Conservation (phyloP, 1,284 basidiomycete genomes). For the Sanguinoderma infundibulare region DNA sequence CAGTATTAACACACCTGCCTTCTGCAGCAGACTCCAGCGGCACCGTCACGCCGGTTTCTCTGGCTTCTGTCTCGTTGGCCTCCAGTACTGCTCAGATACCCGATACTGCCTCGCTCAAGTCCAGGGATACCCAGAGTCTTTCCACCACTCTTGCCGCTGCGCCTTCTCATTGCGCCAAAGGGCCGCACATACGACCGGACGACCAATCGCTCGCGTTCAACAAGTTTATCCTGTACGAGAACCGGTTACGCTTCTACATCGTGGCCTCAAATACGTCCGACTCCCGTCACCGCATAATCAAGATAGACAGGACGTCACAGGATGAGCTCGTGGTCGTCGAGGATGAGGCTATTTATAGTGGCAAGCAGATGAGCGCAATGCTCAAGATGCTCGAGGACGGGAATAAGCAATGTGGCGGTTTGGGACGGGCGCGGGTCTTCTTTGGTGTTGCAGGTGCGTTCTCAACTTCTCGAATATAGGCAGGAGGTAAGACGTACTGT, state of each 20-base stretch:
- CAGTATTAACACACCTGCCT: neutral
- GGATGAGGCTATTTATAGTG: conserved; percentile 87
- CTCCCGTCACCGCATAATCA: conserved; percentile 86
- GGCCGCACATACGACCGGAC: conserved; percentile 8
- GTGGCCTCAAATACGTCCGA: conserved; percentile 87
- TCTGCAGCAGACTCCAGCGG: conserved; percentile 24
- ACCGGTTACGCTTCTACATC: conserved; percentile 85
- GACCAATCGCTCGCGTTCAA: conserved; percentile 59
- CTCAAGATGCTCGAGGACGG: conserved; percentile 96
- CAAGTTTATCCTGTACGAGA: conserved; percentile 93
- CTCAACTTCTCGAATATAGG: neutral
- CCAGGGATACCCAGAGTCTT: conserved; percentile 24
- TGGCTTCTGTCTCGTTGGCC: conserved; percentile 20
- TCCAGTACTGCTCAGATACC: conserved; percentile 12
- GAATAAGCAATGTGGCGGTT: conserved; percentile 85
- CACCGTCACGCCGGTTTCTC: conserved; percentile 30
- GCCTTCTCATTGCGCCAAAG: conserved; percentile 13
- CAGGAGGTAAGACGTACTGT: neutral
- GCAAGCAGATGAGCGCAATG: conserved; percentile 87
- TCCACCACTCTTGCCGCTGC: conserved; percentile 14
- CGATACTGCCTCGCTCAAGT: conserved; percentile 23
- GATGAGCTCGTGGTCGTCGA: conserved; percentile 80
- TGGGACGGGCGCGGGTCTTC: conserved; percentile 83
- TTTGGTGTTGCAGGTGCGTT: conserved; percentile 74
- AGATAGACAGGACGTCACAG: conserved; percentile 85